Conservation (phyloP, 2,329 filamentous ascomycete genomes). For the Pseudogymnoascus sp. region DNA sequence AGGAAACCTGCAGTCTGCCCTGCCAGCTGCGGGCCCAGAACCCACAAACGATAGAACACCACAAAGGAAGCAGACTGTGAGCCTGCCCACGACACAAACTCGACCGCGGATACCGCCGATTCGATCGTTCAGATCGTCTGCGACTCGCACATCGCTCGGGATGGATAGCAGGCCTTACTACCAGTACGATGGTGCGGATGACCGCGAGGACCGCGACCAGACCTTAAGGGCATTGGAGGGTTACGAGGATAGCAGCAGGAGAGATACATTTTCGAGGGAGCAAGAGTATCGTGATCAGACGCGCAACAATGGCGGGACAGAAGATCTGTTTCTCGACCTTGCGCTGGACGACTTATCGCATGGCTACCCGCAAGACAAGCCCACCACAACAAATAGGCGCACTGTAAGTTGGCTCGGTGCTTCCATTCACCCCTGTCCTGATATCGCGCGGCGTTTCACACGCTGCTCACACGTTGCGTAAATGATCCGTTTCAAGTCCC, state of each 20-base stretch:
- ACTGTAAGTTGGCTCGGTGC: constrained; percentile 17
- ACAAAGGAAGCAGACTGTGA: neutral
- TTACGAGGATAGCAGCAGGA: neutral
- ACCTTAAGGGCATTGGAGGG: constrained; percentile 16
- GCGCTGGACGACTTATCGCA: constrained; percentile 20
- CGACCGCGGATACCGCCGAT: constrained; percentile 9
- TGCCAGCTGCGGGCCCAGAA: neutral
- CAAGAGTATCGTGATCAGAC: constrained; percentile 4
- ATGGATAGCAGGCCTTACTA: constrained; percentile 5
- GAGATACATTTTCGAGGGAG: neutral
- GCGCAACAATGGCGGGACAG: constrained; percentile 9
- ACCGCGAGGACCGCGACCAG: constrained; percentile 15
- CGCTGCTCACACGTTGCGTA: neutral
- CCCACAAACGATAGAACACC: neutral
- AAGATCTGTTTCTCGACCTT: constrained; percentile 27
- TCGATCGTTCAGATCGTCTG: constrained; percentile 11
- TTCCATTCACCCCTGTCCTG: constrained; percentile 5
- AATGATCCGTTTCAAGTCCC: neutral
- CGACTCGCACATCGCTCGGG: neutral
- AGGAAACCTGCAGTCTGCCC: neutral
- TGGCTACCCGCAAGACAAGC: neutral
- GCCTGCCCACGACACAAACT: neutral
- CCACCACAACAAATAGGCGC: constrained; percentile 1
- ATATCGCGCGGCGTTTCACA: constrained; percentile 1
- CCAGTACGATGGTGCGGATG: constrained; percentile 5